Evolutionary conservation across 148 eudicot species (phyloP), one percentile per base, ranked within the genome.

Genomic region (Vaccinium darrowii): DNA sequence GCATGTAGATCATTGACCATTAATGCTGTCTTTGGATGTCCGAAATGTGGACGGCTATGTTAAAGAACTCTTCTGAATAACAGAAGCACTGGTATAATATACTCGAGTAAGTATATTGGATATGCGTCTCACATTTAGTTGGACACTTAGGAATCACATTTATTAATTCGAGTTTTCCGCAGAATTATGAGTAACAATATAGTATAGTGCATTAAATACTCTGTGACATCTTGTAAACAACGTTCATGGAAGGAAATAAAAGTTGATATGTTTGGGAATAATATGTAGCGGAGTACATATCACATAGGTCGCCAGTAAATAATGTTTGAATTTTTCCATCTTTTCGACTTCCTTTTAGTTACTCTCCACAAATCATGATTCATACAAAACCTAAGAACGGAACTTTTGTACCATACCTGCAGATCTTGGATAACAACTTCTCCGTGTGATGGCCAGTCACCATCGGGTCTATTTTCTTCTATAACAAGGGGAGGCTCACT

Each of bases 401-500:
- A 23, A 53, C 11, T 77, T 81, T 23, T 23, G 4, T 65, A 65
- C 10, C 72, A 65, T 11, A 92, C 94, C 92, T 90, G 89, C 77
- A 93, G 89, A 69, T 88, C 83, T 79, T 84, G 76, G 84, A 93
- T 84, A 50, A 78, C 49, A 47, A 93, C 85, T 85, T 89, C 87
- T 83, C 95, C 95, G 50, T 6, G 27, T 30, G 91, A 80, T 1
- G 95, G 95, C 95, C 95, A 93, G 36, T 89, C 65, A 58, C 52
- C 49, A 58, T 86, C 85, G 56, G 92, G 92, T 81, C 88, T 90
- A 33, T 69, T 89, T 81, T 81, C 91, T 77, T 91, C 92, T 33
- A 89, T 74, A 25, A 93, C 85, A 56, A 89, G 92, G 15, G 93
- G 92, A 51, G 95, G 89, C 60, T 93, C 95, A 43, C 91, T 93